These are phyloP conservation scores for Pseudozyma tsukubaensis DNA, from an alignment of 1,284 basidiomycete species.

Conservation along the genomic window DNA sequence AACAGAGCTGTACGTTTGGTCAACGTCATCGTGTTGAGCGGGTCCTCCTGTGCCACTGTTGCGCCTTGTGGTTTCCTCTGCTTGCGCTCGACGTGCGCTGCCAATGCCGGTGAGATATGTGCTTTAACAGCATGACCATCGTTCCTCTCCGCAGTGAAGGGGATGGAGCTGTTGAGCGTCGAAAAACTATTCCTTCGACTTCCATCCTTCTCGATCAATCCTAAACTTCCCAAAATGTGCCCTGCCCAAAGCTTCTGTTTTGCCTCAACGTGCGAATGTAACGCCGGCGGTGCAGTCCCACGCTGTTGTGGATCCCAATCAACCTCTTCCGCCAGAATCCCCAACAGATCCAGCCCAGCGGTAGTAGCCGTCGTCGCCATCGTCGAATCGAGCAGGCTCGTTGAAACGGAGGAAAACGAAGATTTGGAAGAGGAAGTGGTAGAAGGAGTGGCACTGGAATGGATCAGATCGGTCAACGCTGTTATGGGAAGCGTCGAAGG, in stretches of 20 bases:
- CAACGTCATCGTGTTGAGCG: slow-evolving; percentile 52
- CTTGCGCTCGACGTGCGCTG: slow-evolving; percentile 1
- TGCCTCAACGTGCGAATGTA: slow-evolving; percentile 25
- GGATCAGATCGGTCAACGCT: slow-evolving; percentile 22
- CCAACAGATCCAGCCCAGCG: slow-evolving; percentile 36
- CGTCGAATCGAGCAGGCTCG: slow-evolving; percentile 3
- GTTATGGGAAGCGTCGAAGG: slow-evolving; percentile 41
- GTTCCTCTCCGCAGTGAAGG: background rate
- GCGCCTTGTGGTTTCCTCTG: background rate
- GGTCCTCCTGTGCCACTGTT: slow-evolving; percentile 6
- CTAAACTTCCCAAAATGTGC: slow-evolving; percentile 33
- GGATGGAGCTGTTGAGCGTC: background rate
- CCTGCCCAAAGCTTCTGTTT: slow-evolving; percentile 44
- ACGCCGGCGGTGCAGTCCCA: background rate
- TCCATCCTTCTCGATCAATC: slow-evolving; percentile 17
- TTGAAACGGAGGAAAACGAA: slow-evolving; percentile 37
- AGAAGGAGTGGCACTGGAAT: slow-evolving; percentile 17
- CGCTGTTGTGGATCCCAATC: slow-evolving; percentile 46
- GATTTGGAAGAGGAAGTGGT: slow-evolving; percentile 29
- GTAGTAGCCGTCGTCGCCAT: slow-evolving; percentile 20
- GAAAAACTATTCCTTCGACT: slow-evolving; percentile 22
- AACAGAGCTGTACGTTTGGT: slow-evolving; percentile 57
- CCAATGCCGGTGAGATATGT: background rate
- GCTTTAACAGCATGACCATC: background rate
- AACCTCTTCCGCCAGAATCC: slow-evolving; percentile 34